These are phyloP conservation scores for Epichloe gansuensis DNA, from an alignment of 2,329 filamentous ascomycete species.

Conservation along the genomic window DNA sequence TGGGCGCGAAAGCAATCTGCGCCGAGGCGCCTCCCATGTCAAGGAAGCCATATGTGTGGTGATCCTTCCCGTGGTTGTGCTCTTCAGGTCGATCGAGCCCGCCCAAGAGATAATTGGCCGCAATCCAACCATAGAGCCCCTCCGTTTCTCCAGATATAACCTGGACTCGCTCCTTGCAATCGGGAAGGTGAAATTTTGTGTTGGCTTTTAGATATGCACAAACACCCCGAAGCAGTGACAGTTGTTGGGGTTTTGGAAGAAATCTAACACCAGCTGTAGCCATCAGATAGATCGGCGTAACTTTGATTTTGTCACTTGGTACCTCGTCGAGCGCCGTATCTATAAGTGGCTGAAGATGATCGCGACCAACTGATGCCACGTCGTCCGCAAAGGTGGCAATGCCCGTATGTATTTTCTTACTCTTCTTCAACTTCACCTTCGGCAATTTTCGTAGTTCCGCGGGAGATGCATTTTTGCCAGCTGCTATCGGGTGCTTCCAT, in stretches of 20 bases:
- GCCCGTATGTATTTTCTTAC: conserved; percentile 86
- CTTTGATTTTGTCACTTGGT: conserved; percentile 58
- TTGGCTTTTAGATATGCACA: conserved; percentile 70
- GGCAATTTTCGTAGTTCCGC: conserved; percentile 52
- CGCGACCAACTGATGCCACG: conserved; percentile 62
- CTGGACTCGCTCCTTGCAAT: conserved; percentile 80
- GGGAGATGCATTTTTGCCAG: conserved; percentile 36
- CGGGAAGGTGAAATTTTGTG: conserved; percentile 74
- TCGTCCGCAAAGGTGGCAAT: conserved; percentile 80
- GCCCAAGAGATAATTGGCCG: conserved; percentile 86
- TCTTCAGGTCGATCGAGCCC: conserved; percentile 68
- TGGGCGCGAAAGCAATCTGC: conserved; percentile 95
- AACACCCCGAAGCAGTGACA: conserved; percentile 59
- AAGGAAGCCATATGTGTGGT: conserved; percentile 92
- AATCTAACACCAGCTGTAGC: conserved; percentile 93
- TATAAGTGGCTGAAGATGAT: conserved; percentile 69
- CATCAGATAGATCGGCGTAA: conserved; percentile 89
- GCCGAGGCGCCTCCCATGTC: conserved; percentile 98
- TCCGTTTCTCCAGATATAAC: conserved; percentile 94
- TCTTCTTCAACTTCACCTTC: conserved; percentile 70
- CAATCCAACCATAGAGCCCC: conserved; percentile 93
- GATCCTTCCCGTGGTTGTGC: conserved; percentile 71
- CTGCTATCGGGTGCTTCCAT: conserved; percentile 68
- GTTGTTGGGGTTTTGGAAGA: conserved; percentile 59
- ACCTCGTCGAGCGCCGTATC: conserved; percentile 71